These are phyloP conservation scores for Aspergillus fischeri DNA, from an alignment of 2,329 filamentous ascomycete species.

Conservation along the genomic window DNA sequence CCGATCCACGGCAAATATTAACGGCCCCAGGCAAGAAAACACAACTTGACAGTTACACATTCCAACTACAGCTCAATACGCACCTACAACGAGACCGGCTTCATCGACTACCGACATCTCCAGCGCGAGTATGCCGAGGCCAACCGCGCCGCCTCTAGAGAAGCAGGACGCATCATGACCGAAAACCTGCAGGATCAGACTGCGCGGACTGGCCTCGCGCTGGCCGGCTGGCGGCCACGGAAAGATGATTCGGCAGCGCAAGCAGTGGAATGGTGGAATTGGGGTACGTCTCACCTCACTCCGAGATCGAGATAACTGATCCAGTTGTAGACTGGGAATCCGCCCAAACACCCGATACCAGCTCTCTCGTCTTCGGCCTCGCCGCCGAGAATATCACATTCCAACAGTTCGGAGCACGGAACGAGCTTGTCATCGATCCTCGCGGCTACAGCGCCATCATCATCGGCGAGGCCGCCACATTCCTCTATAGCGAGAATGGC, in stretches of 20 bases:
- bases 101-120: slow-evolving; percentile 48
- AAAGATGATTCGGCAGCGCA: slow-evolving; percentile 51
- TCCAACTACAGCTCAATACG: slow-evolving; percentile 57
- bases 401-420: slow-evolving; percentile 58
- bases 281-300: slow-evolving; percentile 25
- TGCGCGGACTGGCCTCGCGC: slow-evolving; percentile 54
- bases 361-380: slow-evolving; percentile 53
- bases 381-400: slow-evolving; percentile 59
- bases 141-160: slow-evolving; percentile 45
- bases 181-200: slow-evolving; percentile 61
- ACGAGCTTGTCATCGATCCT: slow-evolving; percentile 59
- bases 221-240: slow-evolving; percentile 61
- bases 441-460: slow-evolving; percentile 60
- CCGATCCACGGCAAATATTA: background rate
- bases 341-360: slow-evolving; percentile 54
- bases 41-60: slow-evolving; percentile 52
- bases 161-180: slow-evolving; percentile 55
- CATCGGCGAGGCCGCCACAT: slow-evolving; percentile 53
- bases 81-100: slow-evolving; percentile 59
- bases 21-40: slow-evolving; percentile 49
- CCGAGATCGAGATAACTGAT: background rate
- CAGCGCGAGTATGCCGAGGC: slow-evolving; percentile 50
- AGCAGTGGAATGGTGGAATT: slow-evolving; percentile 59
- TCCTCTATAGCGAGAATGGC: slow-evolving; percentile 37
- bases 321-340: slow-evolving; percentile 53